These are phyloP conservation scores for Zymoseptoria ardabiliae DNA, from an alignment of 2,329 filamentous ascomycete genomes.

Conservation along the genomic window DNA sequence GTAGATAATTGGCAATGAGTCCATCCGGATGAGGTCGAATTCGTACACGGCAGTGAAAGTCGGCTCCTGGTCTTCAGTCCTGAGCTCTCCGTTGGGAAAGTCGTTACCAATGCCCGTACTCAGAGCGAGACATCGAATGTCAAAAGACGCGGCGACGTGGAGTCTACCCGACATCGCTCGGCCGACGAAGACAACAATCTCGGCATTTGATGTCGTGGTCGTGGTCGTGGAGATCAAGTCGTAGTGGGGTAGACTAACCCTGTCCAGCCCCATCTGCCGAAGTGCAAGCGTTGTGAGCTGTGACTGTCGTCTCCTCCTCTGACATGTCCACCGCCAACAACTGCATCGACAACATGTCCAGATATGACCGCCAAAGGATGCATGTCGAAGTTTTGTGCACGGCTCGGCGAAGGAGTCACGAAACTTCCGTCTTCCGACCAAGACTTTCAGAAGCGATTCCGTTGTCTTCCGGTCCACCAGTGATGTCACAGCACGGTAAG, in stretches of 20 bases:
- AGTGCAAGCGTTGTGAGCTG: background rate
- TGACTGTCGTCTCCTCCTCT: background rate
- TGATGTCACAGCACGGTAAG: background rate
- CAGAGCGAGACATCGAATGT: background rate
- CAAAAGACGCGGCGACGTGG: background rate
- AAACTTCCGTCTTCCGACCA: background rate
- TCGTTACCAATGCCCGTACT: background rate
- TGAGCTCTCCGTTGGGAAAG: background rate
- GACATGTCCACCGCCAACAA: background rate
- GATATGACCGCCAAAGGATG: background rate
- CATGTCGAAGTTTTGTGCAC: background rate
- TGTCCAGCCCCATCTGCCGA: background rate
- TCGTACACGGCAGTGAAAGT: background rate
- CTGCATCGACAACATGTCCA: background rate
- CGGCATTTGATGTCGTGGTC: background rate
- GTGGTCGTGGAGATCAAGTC: background rate
- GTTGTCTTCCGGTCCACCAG: background rate
- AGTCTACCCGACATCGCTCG: background rate
- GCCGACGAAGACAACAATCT: background rate
- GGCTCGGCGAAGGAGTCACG: background rate
- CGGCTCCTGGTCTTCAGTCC: background rate
- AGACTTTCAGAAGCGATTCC: background rate
- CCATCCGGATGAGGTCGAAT: background rate
- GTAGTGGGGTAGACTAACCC: background rate
- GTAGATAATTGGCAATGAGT: background rate